These are phyloP conservation scores for Austroboletus niveus DNA, from an alignment of 1,284 basidiomycete genomes.

Conservation along the genomic window DNA sequence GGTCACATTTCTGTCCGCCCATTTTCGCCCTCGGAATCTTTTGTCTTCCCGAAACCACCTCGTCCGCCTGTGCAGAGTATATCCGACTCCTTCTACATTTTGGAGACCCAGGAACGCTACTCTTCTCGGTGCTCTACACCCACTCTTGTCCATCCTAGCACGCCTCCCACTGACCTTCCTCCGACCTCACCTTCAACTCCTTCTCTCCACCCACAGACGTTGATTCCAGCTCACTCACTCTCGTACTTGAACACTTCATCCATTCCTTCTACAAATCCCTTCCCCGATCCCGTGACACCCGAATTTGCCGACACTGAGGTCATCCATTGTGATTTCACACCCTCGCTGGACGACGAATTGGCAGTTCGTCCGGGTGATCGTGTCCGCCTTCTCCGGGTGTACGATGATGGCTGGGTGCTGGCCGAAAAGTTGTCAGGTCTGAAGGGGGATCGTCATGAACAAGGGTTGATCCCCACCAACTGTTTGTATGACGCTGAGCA, in stretches of 20 bases:
- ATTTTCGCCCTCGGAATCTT: slow-evolving; percentile 62
- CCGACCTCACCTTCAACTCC: not conserved
- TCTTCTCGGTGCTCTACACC: slow-evolving; percentile 18
- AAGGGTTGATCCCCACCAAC: slow-evolving; percentile 58
- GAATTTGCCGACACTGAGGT: slow-evolving; percentile 43
- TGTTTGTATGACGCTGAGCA: slow-evolving; percentile 51
- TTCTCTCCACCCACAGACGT: not conserved
- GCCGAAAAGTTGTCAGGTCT: slow-evolving; percentile 42
- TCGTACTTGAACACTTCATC: slow-evolving; percentile 7
- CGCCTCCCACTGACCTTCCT: slow-evolving; percentile 17
- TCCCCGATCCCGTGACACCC: slow-evolving; percentile 33
- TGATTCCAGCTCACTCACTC: not conserved
- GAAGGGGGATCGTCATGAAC: slow-evolving; percentile 1
- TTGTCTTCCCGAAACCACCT: slow-evolving; percentile 65
- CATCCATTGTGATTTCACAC: slow-evolving; percentile 55
- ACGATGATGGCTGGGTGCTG: slow-evolving; percentile 67
- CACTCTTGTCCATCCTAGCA: slow-evolving; percentile 20
- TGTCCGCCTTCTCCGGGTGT: slow-evolving; percentile 52
- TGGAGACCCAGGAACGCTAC: not conserved
- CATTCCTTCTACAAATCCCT: slow-evolving; percentile 39
- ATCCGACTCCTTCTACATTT: not conserved
- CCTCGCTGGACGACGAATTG: slow-evolving; percentile 60
- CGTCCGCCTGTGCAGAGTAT: not conserved
- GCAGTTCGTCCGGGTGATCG: slow-evolving; percentile 48
- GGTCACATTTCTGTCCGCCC: slow-evolving; percentile 54